Conservation (phyloP, 139 green algal species). For the Diplosphaera chodatii region DNA sequence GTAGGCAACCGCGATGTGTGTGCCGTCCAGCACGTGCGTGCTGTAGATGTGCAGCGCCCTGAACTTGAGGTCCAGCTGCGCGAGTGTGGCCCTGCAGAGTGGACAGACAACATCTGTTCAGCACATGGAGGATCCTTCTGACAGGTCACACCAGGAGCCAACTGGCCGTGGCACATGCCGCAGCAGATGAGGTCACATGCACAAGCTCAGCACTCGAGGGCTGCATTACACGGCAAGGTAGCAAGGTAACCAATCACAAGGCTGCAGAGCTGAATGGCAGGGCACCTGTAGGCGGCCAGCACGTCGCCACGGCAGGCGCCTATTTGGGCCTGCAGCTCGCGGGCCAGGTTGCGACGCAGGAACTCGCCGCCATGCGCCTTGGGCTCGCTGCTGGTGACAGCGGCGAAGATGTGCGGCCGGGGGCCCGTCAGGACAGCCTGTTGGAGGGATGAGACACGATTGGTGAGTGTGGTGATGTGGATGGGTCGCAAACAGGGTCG, state of each 20-base stretch:
- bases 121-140: no score
- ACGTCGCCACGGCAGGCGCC: not conserved
- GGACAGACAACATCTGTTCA: no score
- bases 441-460: no score
- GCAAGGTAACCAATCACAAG: no score
- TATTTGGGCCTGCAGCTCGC: slow-evolving; percentile 12
- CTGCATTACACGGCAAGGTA: no score
- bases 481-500: no score
- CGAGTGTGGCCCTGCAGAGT: not conserved
- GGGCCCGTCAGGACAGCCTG: not conserved
- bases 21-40: slow-evolving; percentile 13
- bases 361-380: slow-evolving; percentile 9
- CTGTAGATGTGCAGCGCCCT: slow-evolving; percentile 21
- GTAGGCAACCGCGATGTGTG: slow-evolving; percentile 12
- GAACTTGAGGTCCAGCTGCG: slow-evolving; percentile 10
- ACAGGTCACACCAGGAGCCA: no score
- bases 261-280: no score
- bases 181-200: no score
- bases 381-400: not conserved
- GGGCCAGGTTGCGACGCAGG: slow-evolving; percentile 12
- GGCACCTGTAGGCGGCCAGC: not conserved
- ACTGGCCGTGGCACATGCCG: no score
- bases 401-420: slow-evolving; percentile 13
- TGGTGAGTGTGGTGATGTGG: no score
- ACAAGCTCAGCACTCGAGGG: no score